phyloP scores from a whole-genome alignment of 371 early-diverging fungal genomes.

The Rhizopus sp. region DNA sequence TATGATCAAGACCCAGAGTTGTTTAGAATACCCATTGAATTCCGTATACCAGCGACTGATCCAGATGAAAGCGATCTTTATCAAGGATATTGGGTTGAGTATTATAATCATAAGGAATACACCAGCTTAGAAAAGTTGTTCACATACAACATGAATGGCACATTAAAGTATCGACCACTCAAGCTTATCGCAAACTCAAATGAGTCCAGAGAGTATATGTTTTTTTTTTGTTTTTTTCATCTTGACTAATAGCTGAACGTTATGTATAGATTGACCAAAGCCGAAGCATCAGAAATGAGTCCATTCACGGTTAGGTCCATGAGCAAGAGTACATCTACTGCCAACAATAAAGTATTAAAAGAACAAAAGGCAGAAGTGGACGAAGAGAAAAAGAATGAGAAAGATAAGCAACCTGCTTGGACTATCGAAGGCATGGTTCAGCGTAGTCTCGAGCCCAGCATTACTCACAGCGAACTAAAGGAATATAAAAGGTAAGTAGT shows the following conservation, averaged over 20 bases:
- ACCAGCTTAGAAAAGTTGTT: slow-evolving; percentile 78
- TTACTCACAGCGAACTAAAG: slow-evolving; percentile 50
- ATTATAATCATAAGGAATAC: slow-evolving; percentile 72
- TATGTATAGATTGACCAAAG: slow-evolving; percentile 25
- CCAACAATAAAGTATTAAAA: slow-evolving; percentile 2
- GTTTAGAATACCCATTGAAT: slow-evolving; percentile 30
- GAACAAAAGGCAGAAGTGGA: slow-evolving; percentile 23
- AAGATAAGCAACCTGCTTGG: slow-evolving; percentile 35
- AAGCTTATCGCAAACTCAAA: slow-evolving; percentile 27
- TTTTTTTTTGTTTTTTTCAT: neutral
- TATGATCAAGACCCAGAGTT: slow-evolving; percentile 21
- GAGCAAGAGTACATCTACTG: slow-evolving; percentile 8
- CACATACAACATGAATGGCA: slow-evolving; percentile 85
- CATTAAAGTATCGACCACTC: slow-evolving; percentile 60
- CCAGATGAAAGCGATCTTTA: slow-evolving; percentile 43
- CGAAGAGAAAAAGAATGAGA: slow-evolving; percentile 17
- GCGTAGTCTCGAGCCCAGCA: slow-evolving; percentile 58
- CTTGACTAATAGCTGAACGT: neutral
- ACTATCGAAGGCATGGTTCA: slow-evolving; percentile 55
- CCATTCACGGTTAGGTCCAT: slow-evolving; percentile 52
- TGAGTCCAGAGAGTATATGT: slow-evolving; percentile 27
- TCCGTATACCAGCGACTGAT: slow-evolving; percentile 28
- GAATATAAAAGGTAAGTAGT: slow-evolving; percentile 60
- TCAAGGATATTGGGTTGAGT: slow-evolving; percentile 77
- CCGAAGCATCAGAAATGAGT: slow-evolving; percentile 46